phyloP scores from a whole-genome alignment of 768 basidiomycete species.

The Leucocoprinus sp. region DNA sequence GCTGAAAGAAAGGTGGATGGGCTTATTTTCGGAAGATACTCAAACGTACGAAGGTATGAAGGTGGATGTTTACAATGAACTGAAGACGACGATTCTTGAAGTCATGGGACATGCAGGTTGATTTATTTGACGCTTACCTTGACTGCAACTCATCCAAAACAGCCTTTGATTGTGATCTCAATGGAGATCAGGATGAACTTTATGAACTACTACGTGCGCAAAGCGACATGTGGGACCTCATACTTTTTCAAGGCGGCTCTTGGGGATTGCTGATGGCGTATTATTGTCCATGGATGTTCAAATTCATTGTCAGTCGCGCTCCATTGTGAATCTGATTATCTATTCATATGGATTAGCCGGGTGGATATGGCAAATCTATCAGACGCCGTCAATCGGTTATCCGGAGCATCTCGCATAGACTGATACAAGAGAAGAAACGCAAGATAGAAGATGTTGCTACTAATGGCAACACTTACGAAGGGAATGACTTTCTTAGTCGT shows the following conservation, averaged over 20 bases:
- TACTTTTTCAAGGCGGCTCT: slow-evolving; percentile 65
- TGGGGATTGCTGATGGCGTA: slow-evolving; percentile 48
- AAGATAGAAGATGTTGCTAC: slow-evolving; percentile 57
- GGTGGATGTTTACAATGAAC: slow-evolving; percentile 75
- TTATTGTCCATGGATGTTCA: slow-evolving; percentile 49
- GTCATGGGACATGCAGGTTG: slow-evolving; percentile 84
- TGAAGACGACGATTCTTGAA: slow-evolving; percentile 82
- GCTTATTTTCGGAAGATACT: slow-evolving; percentile 26
- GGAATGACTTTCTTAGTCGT: slow-evolving; percentile 71
- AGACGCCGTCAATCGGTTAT: slow-evolving; percentile 55
- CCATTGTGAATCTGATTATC: background rate
- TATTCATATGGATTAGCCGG: slow-evolving; percentile 34
- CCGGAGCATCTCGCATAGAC: slow-evolving; percentile 57
- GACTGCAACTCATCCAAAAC: background rate
- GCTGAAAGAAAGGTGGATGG: slow-evolving; percentile 53
- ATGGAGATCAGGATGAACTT: slow-evolving; percentile 70
- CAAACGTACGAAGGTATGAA: slow-evolving; percentile 12
- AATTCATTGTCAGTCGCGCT: slow-evolving; percentile 43
- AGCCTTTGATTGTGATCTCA: slow-evolving; percentile 87
- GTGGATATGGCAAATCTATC: slow-evolving; percentile 40
- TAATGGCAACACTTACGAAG: slow-evolving; percentile 41
- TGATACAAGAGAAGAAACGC: slow-evolving; percentile 74
- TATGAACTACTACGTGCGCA: slow-evolving; percentile 76
- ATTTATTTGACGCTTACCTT: slow-evolving; percentile 10
- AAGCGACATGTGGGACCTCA: slow-evolving; percentile 87